Evolutionary conservation across 2,329 filamentous ascomycete genomes (phyloP).

Genomic region (Calonectria pseudoreteaudii): DNA sequence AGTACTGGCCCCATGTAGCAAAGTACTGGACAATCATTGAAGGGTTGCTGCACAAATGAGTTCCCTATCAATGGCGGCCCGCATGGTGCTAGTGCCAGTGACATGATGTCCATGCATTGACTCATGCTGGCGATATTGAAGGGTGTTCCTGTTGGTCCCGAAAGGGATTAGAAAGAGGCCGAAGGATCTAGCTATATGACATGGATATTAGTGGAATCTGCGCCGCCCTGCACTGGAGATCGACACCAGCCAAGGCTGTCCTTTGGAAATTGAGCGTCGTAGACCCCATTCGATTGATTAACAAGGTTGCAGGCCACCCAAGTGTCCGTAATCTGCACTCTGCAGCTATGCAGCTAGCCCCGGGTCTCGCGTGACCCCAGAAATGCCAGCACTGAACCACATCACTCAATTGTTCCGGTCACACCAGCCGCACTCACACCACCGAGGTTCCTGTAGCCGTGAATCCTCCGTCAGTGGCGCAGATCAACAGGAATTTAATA

Average conservation of each 20-base stretch:
- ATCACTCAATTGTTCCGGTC: not conserved
- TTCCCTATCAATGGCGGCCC: not conserved
- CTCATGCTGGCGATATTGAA: constrained; percentile 5
- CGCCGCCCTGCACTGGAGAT: constrained; percentile 18
- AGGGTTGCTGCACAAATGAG: too few species aligned
- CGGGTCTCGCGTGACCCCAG: not conserved
- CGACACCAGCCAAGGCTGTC: constrained; percentile 1
- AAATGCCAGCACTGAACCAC: not conserved
- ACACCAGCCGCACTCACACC: not conserved
- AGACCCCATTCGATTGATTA: not conserved
- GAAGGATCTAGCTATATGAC: constrained; percentile 23
- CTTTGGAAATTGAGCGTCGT: constrained; percentile 5
- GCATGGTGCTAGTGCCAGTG: not conserved
- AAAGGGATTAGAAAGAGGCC: not conserved
- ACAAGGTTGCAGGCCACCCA: not conserved
- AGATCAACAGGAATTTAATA: not conserved
- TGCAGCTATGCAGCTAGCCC: not conserved
- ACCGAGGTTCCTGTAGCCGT: not conserved
- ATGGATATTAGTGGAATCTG: constrained; percentile 16
- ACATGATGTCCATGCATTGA: not conserved
- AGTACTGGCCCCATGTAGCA: too few species aligned
- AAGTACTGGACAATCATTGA: too few species aligned
- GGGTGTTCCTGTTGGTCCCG: not conserved
- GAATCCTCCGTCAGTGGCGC: not conserved
- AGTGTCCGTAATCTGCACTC: not conserved